phyloP scores from a whole-genome alignment of 768 basidiomycete genomes.

The Calocera cornea region DNA sequence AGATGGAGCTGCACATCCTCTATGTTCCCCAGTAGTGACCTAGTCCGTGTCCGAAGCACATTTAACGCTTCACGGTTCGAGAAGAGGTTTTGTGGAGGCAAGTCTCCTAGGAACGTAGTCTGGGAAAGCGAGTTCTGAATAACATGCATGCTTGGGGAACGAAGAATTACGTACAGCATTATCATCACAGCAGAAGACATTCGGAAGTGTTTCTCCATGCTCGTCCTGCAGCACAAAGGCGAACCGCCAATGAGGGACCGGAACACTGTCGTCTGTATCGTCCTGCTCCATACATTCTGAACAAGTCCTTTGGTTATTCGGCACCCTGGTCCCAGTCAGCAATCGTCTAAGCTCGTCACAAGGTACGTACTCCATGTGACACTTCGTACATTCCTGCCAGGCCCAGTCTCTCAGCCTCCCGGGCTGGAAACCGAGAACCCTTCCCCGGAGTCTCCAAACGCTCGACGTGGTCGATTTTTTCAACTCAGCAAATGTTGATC shows the following conservation, averaged over 20 bases:
- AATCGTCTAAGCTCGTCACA: background rate
- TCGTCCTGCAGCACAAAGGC: background rate
- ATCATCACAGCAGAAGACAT: background rate
- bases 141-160: background rate
- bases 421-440: background rate
- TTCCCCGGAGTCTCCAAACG: background rate
- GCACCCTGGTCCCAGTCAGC: background rate
- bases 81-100: background rate
- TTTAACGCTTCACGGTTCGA: background rate
- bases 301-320: background rate
- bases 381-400: background rate
- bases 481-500: background rate
- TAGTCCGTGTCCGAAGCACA: background rate
- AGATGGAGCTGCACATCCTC: background rate
- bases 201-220: background rate
- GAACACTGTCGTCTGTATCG: background rate
- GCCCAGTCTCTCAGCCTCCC: background rate
- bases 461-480: background rate
- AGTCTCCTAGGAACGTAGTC: background rate
- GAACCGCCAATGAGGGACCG: background rate
- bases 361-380: background rate
- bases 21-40: background rate
- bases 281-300: background rate
- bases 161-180: background rate
- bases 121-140: background rate